Evolutionary conservation across 2,329 filamentous ascomycete genomes (phyloP).

Genomic region (Pseudogymnoascus sp.): DNA sequence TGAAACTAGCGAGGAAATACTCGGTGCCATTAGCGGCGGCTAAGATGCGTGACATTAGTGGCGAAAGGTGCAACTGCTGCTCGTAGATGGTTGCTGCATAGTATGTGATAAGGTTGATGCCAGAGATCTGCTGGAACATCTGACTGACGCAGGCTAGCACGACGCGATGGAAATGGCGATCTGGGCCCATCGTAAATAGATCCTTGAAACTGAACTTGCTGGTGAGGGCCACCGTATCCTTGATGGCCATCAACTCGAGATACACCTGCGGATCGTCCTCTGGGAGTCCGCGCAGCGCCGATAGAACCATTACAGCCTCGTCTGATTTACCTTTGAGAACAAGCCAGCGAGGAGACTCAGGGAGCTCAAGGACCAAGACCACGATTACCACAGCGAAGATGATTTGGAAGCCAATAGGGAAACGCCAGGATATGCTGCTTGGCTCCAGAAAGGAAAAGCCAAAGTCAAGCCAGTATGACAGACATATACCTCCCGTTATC

Average conservation of each 20-base stretch:
- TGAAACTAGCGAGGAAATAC: constrained; percentile 33
- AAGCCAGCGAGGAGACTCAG: constrained; percentile 18
- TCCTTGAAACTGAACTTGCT: constrained; percentile 30
- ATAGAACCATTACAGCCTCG: constrained; percentile 20
- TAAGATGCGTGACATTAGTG: constrained; percentile 41
- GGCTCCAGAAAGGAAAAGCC: constrained; percentile 42
- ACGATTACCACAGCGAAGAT: constrained; percentile 28
- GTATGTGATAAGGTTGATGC: constrained; percentile 37
- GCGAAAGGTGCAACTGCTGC: constrained; percentile 37
- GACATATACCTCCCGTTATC: constrained; percentile 47
- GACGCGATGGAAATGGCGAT: constrained; percentile 45
- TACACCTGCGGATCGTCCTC: constrained; percentile 43
- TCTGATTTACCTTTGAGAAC: constrained; percentile 25
- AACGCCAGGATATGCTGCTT: constrained; percentile 31
- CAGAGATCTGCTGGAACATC: constrained; percentile 42
- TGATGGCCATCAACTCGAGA: constrained; percentile 41
- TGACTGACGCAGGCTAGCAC: constrained; percentile 41
- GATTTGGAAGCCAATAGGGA: constrained; percentile 27
- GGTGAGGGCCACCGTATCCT: constrained; percentile 55
- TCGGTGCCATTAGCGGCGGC: constrained; percentile 44
- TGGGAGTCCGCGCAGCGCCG: constrained; percentile 28
- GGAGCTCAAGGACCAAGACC: constrained; percentile 14
- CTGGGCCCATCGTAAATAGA: constrained; percentile 42
- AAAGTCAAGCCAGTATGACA: constrained; percentile 51
- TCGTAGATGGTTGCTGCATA: constrained; percentile 43